Conservation (phyloP, 805 yeast species). For the Schwanniomyces occidentalis region DNA sequence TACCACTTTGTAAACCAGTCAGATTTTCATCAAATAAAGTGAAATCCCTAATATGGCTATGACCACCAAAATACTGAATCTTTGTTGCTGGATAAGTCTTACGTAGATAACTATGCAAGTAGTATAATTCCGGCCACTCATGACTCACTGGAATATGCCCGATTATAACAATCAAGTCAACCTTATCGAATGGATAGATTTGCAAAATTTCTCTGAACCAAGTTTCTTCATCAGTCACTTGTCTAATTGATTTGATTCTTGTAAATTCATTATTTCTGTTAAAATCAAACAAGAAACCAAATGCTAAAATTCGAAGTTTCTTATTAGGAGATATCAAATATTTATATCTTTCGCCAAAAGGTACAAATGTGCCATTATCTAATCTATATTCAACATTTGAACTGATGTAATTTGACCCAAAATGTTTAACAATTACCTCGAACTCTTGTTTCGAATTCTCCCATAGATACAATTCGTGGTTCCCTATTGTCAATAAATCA, state of each 20-base stretch:
- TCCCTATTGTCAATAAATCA: constrained; percentile 83
- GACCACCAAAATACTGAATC: constrained; percentile 92
- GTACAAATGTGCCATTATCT: constrained; percentile 47
- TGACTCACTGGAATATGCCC: constrained; percentile 74
- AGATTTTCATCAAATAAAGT: constrained; percentile 62
- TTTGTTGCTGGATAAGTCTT: constrained; percentile 55
- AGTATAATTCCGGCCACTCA: constrained; percentile 52
- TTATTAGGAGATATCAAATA: constrained; percentile 64
- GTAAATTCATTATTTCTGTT: constrained; percentile 57
- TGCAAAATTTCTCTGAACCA: constrained; percentile 63
- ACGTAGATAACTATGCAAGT: constrained; percentile 54
- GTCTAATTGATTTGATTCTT: constrained; percentile 60
- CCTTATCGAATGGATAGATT: constrained; percentile 29
- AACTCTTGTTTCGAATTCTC: constrained; percentile 67
- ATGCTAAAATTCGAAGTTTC: constrained; percentile 54
- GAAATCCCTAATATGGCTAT: constrained; percentile 88
- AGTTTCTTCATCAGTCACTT: constrained; percentile 45
- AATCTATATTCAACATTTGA: constrained; percentile 66
- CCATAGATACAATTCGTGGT: constrained; percentile 81
- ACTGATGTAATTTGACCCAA: constrained; percentile 64
- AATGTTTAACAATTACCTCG: constrained; percentile 56
- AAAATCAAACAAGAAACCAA: constrained; percentile 83
- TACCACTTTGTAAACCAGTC: constrained; percentile 86
- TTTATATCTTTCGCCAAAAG: constrained; percentile 68
- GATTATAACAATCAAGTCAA: constrained; percentile 69